Base-by-base conservation (phyloP, 1,284 basidiomycete genomes). In the Rhodotorula mucilaginosa region DNA sequence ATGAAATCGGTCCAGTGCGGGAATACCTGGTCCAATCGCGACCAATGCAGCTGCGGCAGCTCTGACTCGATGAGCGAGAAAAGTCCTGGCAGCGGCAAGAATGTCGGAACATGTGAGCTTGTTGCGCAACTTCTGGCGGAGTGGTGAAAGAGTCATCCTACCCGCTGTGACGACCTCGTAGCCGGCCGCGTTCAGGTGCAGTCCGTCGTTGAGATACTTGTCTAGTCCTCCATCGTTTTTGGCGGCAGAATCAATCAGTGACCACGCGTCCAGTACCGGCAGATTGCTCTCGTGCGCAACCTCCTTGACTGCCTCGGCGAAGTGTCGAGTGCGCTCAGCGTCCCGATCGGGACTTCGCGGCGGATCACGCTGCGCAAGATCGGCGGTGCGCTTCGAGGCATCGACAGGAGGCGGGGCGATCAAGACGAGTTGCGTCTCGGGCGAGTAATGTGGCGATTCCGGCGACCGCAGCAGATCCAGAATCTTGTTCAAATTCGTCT, bases 391-490 rank as follows among this genome's bases (percentile, higher is more conserved):
- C 5, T 65, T 85, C 70, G 83, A 75, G 5, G 87, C 87, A 77
- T 90, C 89, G 67, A 94, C 84, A 3, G 93, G 93, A 5, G 93
- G 92, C 21, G 92, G 89, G 7, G 90, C 90, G 73, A 96, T 87
- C 69, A 96, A 83, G 62, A 96, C 82, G 74, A 96, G 85, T 63
- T 86, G 85, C 56, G 93, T 93, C n/a, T 84, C 78, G 1, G 90
- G 88, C 4, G 88, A 88, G 82, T 91, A 86, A 80, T 86, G 86
- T 15, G 83, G 80, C 3, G 91, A 93, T 29, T 83, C 79, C 0
- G 88, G 85, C 2, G 85, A 85, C 61, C 84, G 85, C 52, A 93
- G 84, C 79, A 88, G 84, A 60, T 84, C 79, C 73, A 93, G 82
- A 74, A 95, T 70, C n/a, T 83, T 81, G 62, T 80, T 79, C 56